A percentile compares a stretch with the other conserved stretches of the same genome.
Conservation (phyloP, 345 rosid species). For the Salix purpurea region DNA sequence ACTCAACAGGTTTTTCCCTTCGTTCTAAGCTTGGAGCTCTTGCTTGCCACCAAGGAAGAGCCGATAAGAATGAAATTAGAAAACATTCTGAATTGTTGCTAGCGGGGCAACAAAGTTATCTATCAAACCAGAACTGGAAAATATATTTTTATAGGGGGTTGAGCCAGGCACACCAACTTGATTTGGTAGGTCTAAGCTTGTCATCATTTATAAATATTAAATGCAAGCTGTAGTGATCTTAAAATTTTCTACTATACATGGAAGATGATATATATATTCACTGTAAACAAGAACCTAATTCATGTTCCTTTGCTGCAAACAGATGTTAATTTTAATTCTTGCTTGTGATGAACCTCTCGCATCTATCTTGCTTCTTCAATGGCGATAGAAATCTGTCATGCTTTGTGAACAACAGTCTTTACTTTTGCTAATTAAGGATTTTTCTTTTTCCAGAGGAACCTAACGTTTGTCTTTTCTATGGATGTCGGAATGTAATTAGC, state of each 20-base stretch:
- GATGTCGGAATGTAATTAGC: neutral
- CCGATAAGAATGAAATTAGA: neutral
- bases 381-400: neutral
- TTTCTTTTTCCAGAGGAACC: neutral
- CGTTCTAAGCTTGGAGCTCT: constrained; percentile 31
- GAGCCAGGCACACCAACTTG: neutral
- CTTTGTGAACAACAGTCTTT: neutral
- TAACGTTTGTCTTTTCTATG: neutral
- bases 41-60: neutral
- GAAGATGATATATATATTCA: neutral
- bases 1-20: constrained; percentile 85
- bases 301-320: neutral
- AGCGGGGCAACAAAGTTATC: neutral
- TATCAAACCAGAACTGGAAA: neutral
- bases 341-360: neutral
- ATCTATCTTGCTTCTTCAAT: neutral
- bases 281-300: neutral
- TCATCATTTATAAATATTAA: neutral
- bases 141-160: neutral
- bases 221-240: neutral
- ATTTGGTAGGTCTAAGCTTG: neutral
- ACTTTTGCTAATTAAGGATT: neutral
- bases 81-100: neutral
- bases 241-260: neutral
- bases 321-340: neutral